Evolutionary conservation across 1,284 basidiomycete species (phyloP), one percentile per base, ranked within the genome.

Genomic region (Ganoderma lucidum): DNA sequence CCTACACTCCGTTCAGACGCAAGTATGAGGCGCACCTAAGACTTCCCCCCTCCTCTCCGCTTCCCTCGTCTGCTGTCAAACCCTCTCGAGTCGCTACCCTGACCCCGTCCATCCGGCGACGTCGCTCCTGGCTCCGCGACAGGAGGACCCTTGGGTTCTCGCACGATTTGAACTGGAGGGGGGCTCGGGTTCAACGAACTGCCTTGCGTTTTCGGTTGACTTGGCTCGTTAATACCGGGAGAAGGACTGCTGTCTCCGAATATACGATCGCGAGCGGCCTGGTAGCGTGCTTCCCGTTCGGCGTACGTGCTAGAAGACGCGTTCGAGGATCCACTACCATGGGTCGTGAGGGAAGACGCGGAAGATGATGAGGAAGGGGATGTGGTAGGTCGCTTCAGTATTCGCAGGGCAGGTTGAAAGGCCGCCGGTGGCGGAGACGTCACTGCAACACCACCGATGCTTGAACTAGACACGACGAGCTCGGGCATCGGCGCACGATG

Each of bases 401-500:
- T 83, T 48, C 79, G 79, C 41, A 83, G 74, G 17, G 79, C 74
- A 15, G 80, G 75, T 69, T 82, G 78, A 69, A 83, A 77, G 2
- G 80, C 81, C 23, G 80, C 78, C 0, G 80, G 75, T 0, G 81
- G 81, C 14, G 80, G 81, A 32, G 79, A 73, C 30, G 76, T 66
- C 9, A 71, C 65, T 10, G 73, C 15, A 2, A 73, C 53, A 10
- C 53, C 48, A 44, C 64, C 68, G 6, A 75, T 76, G 41, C 78
- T 79, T 39, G 83, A 78, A 0, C 77, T 75, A 0, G 82, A 77
- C 2, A 83, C 78, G 37, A 86, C 74, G 60, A 86, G 76, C 60
- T 85, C 78, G 3, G 85, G 86, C 85, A 86, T 86, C 9, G 85
- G 85, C 0, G 76, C 75, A 61, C 81, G 78, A 45, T 74, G 77